These are phyloP conservation scores for Phialemoniopsis sp. DNA, from an alignment of 2,329 filamentous ascomycete species.

Conservation along the genomic window DNA sequence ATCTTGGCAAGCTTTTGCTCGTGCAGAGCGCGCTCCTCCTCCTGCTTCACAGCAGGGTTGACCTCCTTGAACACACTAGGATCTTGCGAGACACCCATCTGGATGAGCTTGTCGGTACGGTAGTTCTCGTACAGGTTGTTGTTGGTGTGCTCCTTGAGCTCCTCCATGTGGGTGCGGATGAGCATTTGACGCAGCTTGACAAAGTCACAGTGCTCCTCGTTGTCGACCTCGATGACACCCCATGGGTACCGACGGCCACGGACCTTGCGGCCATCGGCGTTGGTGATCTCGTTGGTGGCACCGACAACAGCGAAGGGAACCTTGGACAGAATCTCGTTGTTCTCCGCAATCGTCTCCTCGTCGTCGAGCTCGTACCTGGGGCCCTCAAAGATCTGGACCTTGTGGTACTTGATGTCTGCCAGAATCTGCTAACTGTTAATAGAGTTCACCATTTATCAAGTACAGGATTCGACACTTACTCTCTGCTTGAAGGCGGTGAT, in stretches of 20 bases:
- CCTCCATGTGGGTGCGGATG: conserved; percentile 99
- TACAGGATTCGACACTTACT: conserved; percentile 52
- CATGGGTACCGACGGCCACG: conserved; percentile 95
- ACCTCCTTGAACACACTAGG: conserved; percentile 99
- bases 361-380: conserved; percentile 98
- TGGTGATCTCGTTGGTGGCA: conserved; percentile 90
- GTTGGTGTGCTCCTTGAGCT: conserved; percentile 99
- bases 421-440: conserved; percentile 64
- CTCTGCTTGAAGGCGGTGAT: conserved; percentile 91
- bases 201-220: conserved; percentile 99
- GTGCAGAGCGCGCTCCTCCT: conserved; percentile 95
- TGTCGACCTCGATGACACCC: conserved; percentile 98
- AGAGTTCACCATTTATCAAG: background rate
- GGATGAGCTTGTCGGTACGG: conserved; percentile 97
- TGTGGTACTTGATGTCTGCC: conserved; percentile 93
- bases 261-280: conserved; percentile 88
- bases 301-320: conserved; percentile 97
- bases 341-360: conserved; percentile 99
- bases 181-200: conserved; percentile 99
- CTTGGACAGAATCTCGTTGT: conserved; percentile 99
- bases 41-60: conserved; percentile 99
- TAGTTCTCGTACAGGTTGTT: conserved; percentile 99
- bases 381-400: conserved; percentile 98
- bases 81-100: conserved; percentile 98
- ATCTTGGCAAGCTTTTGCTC: conserved; percentile 99